A percentile compares a stretch with the other conserved stretches of the same genome.
Conservation (phyloP, 192 early-diverging fungal genomes). For the Coemansia sp. region DNA sequence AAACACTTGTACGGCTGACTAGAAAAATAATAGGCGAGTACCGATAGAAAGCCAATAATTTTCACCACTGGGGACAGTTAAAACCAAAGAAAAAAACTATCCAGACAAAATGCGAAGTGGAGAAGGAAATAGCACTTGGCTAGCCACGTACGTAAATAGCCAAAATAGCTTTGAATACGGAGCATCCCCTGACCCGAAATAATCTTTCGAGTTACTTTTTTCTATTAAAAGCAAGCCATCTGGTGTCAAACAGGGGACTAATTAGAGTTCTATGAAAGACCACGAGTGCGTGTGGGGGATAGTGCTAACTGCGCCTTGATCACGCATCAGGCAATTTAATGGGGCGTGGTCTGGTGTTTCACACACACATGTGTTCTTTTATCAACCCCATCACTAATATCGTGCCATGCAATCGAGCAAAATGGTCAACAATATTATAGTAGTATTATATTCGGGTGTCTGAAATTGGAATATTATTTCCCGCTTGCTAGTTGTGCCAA, state of each 20-base stretch:
- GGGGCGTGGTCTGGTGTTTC: background rate
- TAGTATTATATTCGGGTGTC: background rate
- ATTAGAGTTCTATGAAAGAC: background rate
- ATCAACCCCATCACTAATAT: background rate
- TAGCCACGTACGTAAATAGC: background rate
- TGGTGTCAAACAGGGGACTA: background rate
- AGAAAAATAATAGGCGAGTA: background rate
- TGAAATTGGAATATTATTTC: no score
- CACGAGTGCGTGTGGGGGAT: background rate
- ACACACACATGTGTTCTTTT: background rate
- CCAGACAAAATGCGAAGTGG: background rate
- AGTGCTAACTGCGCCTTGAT: background rate
- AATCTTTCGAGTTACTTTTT: background rate
- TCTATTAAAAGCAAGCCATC: background rate
- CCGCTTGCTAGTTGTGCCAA: no score
- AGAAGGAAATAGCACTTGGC: background rate
- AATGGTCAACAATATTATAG: background rate
- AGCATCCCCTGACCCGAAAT: background rate
- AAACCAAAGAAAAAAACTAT: background rate
- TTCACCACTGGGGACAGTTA: background rate
- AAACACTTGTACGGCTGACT: background rate
- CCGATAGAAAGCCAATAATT: background rate
- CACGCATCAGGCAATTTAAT: background rate
- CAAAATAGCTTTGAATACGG: background rate
- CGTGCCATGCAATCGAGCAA: background rate